These are phyloP conservation scores for Mycoemilia scoparia DNA, from an alignment of 192 early-diverging fungal species.

Conservation along the genomic window DNA sequence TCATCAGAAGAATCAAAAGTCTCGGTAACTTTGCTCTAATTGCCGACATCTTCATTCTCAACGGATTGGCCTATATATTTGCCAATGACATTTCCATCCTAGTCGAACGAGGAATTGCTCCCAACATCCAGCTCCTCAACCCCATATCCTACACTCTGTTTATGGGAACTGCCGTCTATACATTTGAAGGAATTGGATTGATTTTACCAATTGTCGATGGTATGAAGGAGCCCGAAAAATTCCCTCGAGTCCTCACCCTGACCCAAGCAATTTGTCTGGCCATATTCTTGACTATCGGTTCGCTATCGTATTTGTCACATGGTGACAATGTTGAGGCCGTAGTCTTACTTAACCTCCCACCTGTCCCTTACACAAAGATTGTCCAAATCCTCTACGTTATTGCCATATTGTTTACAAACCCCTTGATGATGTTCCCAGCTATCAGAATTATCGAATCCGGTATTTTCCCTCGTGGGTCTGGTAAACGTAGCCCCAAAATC, in stretches of 20 bases:
- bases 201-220: constrained; percentile 52
- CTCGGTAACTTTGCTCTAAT: constrained; percentile 72
- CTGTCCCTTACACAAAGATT: constrained; percentile 36
- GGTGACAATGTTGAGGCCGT: constrained; percentile 72
- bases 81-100: constrained; percentile 58
- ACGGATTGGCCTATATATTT: constrained; percentile 74
- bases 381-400: constrained; percentile 77
- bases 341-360: constrained; percentile 74
- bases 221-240: constrained; percentile 85
- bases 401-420: constrained; percentile 86
- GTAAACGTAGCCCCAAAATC: constrained; percentile 55
- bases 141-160: constrained; percentile 64
- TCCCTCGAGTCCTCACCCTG: constrained; percentile 59
- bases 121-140: constrained; percentile 63
- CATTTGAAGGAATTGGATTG: constrained; percentile 78
- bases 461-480: constrained; percentile 63
- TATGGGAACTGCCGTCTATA: constrained; percentile 87
- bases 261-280: constrained; percentile 62
- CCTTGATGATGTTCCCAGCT: constrained; percentile 80
- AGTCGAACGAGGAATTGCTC: constrained; percentile 36
- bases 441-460: constrained; percentile 83
- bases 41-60: constrained; percentile 81
- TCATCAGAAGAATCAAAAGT: constrained; percentile 82
- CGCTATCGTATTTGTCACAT: constrained; percentile 69
- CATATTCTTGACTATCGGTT: constrained; percentile 65